Evolutionary conservation across 352 stramenopile genomes (phyloP).

Genomic region (Phytophthora lateralis): DNA sequence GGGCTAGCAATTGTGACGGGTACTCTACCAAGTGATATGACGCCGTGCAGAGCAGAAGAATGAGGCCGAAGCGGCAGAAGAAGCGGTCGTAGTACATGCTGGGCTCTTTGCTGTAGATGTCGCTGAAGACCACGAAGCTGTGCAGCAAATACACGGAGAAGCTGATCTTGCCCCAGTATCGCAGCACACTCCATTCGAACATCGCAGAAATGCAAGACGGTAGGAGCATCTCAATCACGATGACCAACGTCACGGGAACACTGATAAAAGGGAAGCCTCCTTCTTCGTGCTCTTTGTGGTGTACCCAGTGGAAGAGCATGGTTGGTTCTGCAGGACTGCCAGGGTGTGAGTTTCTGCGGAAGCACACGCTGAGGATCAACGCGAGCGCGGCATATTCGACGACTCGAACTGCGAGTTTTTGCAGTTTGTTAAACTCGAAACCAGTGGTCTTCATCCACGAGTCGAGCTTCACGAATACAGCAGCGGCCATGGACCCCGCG

Average conservation of each 20-base stretch:
- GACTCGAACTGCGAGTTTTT: constrained; percentile 22
- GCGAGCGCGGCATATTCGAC: constrained; percentile 27
- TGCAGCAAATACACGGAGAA: constrained; percentile 61
- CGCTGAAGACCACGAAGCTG: constrained; percentile 51
- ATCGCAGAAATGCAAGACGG: constrained; percentile 39
- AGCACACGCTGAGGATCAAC: constrained; percentile 42
- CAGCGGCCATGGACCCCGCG: constrained; percentile 45
- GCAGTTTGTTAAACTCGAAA: constrained; percentile 28
- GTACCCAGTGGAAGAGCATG: constrained; percentile 47
- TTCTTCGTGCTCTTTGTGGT: constrained; percentile 18
- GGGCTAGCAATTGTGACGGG: constrained; percentile 49
- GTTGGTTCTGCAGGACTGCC: constrained; percentile 22
- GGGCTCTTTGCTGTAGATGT: constrained; percentile 29
- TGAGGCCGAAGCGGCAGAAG: constrained; percentile 38
- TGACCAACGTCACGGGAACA: constrained; percentile 36
- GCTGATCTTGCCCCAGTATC: constrained; percentile 57
- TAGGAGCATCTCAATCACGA: constrained; percentile 49
- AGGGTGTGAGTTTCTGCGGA: constrained; percentile 23
- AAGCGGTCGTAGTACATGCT: constrained; percentile 39
- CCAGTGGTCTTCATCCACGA: constrained; percentile 21
- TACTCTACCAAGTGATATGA: constrained; percentile 57
- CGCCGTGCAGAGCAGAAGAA: constrained; percentile 33
- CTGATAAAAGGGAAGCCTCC: constrained; percentile 43
- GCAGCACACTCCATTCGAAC: constrained; percentile 49
- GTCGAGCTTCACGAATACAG: constrained; percentile 40